phyloP scores from a whole-genome alignment of 495 filamentous ascomycete species.

The Hypoxylon intermedium region DNA sequence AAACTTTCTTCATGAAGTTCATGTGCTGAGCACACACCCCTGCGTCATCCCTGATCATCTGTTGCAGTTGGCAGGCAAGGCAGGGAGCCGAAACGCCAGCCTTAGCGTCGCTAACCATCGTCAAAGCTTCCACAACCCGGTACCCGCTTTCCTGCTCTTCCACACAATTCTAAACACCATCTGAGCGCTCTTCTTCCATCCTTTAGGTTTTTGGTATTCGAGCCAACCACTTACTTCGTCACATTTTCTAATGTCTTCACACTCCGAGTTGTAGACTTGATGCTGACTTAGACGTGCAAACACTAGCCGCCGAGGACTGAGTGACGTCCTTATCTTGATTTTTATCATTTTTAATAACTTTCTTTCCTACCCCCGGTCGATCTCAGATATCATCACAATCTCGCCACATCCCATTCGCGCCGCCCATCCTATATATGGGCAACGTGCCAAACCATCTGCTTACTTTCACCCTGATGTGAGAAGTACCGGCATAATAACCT shows the following conservation, averaged over 20 bases:
- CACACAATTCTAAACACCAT: constrained; percentile 18
- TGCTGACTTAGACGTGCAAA: constrained; percentile 22
- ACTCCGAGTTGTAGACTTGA: constrained; percentile 7
- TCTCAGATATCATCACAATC: constrained; percentile 15
- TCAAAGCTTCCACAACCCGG: constrained; percentile 25
- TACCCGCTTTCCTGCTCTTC: constrained; percentile 23
- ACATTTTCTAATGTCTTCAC: neutral
- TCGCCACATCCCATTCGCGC: constrained; percentile 1
- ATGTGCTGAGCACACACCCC: too few relatives aligned
- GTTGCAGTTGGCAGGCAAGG: too few relatives aligned
- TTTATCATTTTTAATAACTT: neutral
- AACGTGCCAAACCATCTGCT: constrained; percentile 16
- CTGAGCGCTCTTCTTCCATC: too few relatives aligned
- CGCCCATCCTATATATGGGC: neutral
- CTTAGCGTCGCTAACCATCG: constrained; percentile 24
- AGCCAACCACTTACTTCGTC: neutral
- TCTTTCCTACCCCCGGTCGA: constrained; percentile 13
- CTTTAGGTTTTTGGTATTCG: too few relatives aligned
- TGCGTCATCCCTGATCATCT: constrained; percentile 28
- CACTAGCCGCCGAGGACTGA: too few relatives aligned
- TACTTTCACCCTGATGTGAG: constrained; percentile 17
- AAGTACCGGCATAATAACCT: constrained; percentile 1
- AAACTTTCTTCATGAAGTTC: too few relatives aligned
- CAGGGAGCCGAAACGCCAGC: constrained; percentile 29
- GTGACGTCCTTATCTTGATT: neutral